Evolutionary conservation across 371 early-diverging fungal species (phyloP).

Genomic region (Enterospora canceri): DNA sequence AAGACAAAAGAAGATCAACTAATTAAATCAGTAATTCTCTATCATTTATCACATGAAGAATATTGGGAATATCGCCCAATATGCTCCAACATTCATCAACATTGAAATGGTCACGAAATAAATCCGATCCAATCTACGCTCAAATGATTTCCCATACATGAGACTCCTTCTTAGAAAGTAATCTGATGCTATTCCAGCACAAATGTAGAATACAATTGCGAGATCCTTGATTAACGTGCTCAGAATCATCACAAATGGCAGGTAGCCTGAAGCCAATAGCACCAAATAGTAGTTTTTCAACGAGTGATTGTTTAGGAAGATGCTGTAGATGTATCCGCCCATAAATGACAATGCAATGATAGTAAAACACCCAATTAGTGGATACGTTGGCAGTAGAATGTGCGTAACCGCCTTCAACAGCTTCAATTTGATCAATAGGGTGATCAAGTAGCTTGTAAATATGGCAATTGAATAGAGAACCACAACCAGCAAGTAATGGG

Average conservation of each 20-base stretch:
- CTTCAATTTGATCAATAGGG: background rate
- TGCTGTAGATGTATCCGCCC: background rate
- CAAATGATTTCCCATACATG: background rate
- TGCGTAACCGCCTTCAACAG: background rate
- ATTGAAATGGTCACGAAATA: conserved; percentile 2
- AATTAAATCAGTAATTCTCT: background rate
- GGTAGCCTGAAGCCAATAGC: background rate
- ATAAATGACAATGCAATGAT: background rate
- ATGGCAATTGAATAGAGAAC: background rate
- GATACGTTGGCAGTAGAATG: background rate
- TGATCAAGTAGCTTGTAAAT: background rate
- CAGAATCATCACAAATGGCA: background rate
- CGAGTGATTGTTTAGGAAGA: background rate
- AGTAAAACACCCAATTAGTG: background rate
- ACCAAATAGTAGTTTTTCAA: conserved; percentile 6
- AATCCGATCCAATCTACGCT: background rate
- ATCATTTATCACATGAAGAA: background rate
- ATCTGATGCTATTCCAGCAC: conserved; percentile 7
- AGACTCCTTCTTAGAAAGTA: background rate
- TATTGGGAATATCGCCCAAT: background rate
- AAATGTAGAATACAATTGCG: background rate
- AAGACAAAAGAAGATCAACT: background rate
- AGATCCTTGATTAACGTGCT: background rate
- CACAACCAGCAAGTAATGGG: background rate
- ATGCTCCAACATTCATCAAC: conserved; percentile 4